Evolutionary conservation across 495 filamentous ascomycete genomes (phyloP), one percentile per base, ranked within the genome.

Genomic region (Neurospora intermedia): DNA sequence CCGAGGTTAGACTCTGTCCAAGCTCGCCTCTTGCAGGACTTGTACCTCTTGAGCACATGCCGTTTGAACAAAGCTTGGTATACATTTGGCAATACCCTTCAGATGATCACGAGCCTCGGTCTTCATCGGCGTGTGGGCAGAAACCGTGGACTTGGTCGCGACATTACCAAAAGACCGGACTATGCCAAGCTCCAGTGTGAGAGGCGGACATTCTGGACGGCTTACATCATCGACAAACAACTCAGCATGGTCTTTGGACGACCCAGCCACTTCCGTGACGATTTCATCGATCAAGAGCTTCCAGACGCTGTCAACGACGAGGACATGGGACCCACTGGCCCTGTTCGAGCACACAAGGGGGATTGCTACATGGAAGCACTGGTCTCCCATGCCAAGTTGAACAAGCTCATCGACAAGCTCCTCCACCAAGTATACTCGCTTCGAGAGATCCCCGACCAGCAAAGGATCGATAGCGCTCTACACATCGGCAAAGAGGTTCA

Each of bases 161-260:
- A 74, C 42, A 75, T 76, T n/a, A 10, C 59, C 15, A 13, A n/a
- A 5, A 35, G 23, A 23, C 74, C 75, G 0, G 75, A 78, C 39
- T 77, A 80, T 27, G 73, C 77, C 54, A 76, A 78, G 31, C 41
- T 77, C 1, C 78, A 82, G 38, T 79, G 80, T 71, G 75, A 74
- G n/a, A 89, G 87, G 72, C 85, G 88, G 6, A 85, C 86, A 6
- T 88, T 90, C 38, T 89, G 87, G 87, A 84, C 85, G 43, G 85
- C 83, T 2, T 88, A 87, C 74, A 84, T 84, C 38, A 74, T 89
- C 16, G 88, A 89, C 76, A 88, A 85, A 75, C 87, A 89, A 73
- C 79, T 89, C n/a, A 86, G 85, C 72, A 80, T 86, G 59, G 83
- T 88, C 76, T 83, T 87, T 70, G 88, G 88, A 2, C 77, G 87